Evolutionary conservation across 441 rosid genomes (phyloP).

Genomic region (Melastoma candidum): DNA sequence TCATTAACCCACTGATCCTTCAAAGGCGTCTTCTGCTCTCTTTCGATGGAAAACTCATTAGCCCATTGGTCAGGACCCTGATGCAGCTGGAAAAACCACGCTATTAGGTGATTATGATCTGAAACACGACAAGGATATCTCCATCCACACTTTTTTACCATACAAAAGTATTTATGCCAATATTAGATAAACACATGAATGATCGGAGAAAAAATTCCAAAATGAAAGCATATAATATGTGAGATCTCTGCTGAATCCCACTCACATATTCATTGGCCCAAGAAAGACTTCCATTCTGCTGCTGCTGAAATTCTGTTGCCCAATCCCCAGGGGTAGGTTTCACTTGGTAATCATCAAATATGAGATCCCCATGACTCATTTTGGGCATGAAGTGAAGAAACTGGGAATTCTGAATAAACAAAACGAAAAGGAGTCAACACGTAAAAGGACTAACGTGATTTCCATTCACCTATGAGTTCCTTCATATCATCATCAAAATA

Average conservation of each 20-base stretch:
- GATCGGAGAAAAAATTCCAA: no score
- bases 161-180: no score
- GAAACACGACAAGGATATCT: no score
- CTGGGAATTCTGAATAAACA: conserved; percentile 72
- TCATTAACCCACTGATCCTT: conserved; percentile 93
- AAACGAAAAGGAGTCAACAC: no score
- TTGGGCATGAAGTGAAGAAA: conserved; percentile 97
- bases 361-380: conserved; percentile 99
- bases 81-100: conserved; percentile 26
- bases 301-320: conserved; percentile 86
- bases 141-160: no score
- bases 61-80: conserved; percentile 77
- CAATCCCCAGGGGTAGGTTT: conserved; percentile 79
- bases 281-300: conserved; percentile 46
- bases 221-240: no score
- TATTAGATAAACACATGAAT: no score
- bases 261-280: conserved; percentile 89
- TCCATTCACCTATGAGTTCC: not conserved
- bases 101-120: no score
- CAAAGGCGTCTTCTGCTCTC: conserved; percentile 35
- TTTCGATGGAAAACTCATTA: conserved; percentile 65
- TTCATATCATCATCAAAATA: no score
- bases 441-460: no score
- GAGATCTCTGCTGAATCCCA: not conserved
- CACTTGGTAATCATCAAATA: conserved; percentile 86